A percentile compares a stretch with the other conserved stretches of the same genome.
phyloP scores from a whole-genome alignment of 2,329 filamentous ascomycete genomes.

The Fusarium sp. region DNA sequence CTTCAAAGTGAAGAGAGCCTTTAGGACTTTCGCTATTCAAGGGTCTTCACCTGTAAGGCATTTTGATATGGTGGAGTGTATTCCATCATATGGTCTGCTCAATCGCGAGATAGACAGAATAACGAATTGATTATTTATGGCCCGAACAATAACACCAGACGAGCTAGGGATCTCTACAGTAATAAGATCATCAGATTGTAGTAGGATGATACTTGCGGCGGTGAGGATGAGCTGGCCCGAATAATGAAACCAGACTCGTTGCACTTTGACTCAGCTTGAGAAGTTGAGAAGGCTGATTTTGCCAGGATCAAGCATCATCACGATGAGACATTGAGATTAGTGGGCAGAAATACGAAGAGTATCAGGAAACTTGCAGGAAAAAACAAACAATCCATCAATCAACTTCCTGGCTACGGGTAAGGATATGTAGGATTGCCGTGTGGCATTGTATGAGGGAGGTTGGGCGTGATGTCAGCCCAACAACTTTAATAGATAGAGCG shows the following conservation, averaged over 20 bases:
- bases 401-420: slow-evolving; percentile 25
- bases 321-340: slow-evolving; percentile 7
- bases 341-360: slow-evolving; percentile 20
- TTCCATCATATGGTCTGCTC: no score
- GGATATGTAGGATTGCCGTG: slow-evolving; percentile 23
- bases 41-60: no score
- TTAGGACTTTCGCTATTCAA: no score
- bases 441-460: slow-evolving; percentile 32
- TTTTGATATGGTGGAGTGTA: no score
- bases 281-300: no score
- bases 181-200: neutral
- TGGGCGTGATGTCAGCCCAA: slow-evolving; percentile 31
- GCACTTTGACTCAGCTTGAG: neutral
- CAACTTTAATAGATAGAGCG: slow-evolving; percentile 5
- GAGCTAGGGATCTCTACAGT: neutral
- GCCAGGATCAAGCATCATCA: slow-evolving; percentile 1
- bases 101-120: no score
- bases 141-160: neutral
- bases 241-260: neutral
- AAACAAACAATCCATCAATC: slow-evolving; percentile 21
- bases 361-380: slow-evolving; percentile 13
- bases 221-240: neutral
- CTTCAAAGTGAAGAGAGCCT: no score
- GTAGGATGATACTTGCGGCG: neutral
- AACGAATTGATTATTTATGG: neutral